Conservation (phyloP, 2,329 filamentous ascomycete species). For the Rhynchosporium graminicola region DNA sequence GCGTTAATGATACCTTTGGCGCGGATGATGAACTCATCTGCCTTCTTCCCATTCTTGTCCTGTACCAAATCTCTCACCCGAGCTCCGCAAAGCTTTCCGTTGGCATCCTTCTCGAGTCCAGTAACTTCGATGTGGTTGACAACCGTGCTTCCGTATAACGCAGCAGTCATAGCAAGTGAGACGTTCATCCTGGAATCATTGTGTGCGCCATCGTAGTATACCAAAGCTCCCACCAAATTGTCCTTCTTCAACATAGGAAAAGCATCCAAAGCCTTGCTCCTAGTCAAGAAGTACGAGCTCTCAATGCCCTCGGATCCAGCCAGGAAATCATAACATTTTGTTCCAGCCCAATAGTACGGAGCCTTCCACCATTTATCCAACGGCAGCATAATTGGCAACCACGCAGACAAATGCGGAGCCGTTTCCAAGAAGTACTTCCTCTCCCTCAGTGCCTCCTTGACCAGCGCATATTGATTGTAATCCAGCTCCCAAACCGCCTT, state of each 20-base stretch:
- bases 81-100: slow-evolving; percentile 73
- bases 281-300: slow-evolving; percentile 83
- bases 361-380: slow-evolving; percentile 76
- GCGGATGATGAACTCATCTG: slow-evolving; percentile 67
- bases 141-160: slow-evolving; percentile 81
- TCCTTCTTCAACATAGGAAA: slow-evolving; percentile 88
- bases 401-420: slow-evolving; percentile 70
- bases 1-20: slow-evolving; percentile 86
- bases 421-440: slow-evolving; percentile 75
- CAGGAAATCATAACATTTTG: slow-evolving; percentile 82
- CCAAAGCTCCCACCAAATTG: slow-evolving; percentile 75
- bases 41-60: slow-evolving; percentile 61
- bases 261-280: slow-evolving; percentile 81
- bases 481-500: slow-evolving; percentile 77
- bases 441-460: slow-evolving; percentile 72
- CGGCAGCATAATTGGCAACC: slow-evolving; percentile 76
- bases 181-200: slow-evolving; percentile 94
- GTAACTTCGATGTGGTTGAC: slow-evolving; percentile 85
- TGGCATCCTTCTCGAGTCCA: slow-evolving; percentile 70
- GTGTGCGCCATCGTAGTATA: slow-evolving; percentile 91
- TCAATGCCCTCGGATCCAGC: slow-evolving; percentile 87
- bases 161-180: slow-evolving; percentile 82
- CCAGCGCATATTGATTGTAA: slow-evolving; percentile 71
- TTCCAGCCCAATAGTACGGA: slow-evolving; percentile 75
- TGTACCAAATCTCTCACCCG: slow-evolving; percentile 69